Evolutionary conservation across 2,329 filamentous ascomycete genomes (phyloP).

Genomic region (Hirsutella thompsonii): DNA sequence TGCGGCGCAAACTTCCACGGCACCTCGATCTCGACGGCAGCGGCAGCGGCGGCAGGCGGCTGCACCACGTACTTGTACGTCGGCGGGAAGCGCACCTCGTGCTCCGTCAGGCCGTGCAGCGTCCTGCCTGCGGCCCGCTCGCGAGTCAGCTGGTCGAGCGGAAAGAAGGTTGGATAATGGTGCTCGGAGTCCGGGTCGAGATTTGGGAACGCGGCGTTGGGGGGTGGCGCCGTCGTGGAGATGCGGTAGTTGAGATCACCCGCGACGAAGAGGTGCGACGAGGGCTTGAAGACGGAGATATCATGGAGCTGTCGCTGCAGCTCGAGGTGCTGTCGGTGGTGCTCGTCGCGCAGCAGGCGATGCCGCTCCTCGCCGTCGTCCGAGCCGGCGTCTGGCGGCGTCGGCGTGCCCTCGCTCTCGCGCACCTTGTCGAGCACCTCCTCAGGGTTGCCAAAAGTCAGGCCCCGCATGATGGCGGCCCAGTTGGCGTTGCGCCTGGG

Average conservation of each 20-base stretch:
- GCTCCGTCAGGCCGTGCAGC: constrained; percentile 67
- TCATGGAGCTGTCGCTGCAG: constrained; percentile 36
- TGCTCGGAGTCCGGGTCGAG: constrained; percentile 38
- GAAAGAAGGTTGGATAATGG: constrained; percentile 56
- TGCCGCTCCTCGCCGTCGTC: constrained; percentile 15
- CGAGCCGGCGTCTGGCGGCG: constrained; percentile 6
- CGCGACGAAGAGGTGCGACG: constrained; percentile 68
- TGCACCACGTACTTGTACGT: constrained; percentile 75
- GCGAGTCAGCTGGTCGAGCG: constrained; percentile 64
- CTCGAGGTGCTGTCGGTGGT: constrained; percentile 18
- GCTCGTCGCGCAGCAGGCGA: constrained; percentile 20
- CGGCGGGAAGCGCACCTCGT: constrained; percentile 65
- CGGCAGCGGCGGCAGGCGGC: constrained; percentile 14
- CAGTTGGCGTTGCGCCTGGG: constrained; percentile 75
- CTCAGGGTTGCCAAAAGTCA: constrained; percentile 57
- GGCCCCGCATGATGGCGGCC: constrained; percentile 65
- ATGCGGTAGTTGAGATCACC: constrained; percentile 96
- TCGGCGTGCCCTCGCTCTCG: background rate
- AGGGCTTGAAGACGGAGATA: constrained; percentile 60
- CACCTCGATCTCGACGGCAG: constrained; percentile 23
- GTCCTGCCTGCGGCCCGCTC: constrained; percentile 59
- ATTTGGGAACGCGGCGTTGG: constrained; percentile 50
- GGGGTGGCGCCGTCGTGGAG: constrained; percentile 48
- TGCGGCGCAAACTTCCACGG: constrained; percentile 66
- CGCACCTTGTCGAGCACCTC: constrained; percentile 17